These are phyloP conservation scores for Abrus pulchellus DNA, from an alignment of 306 rosid genomes.

Conservation along the genomic window DNA sequence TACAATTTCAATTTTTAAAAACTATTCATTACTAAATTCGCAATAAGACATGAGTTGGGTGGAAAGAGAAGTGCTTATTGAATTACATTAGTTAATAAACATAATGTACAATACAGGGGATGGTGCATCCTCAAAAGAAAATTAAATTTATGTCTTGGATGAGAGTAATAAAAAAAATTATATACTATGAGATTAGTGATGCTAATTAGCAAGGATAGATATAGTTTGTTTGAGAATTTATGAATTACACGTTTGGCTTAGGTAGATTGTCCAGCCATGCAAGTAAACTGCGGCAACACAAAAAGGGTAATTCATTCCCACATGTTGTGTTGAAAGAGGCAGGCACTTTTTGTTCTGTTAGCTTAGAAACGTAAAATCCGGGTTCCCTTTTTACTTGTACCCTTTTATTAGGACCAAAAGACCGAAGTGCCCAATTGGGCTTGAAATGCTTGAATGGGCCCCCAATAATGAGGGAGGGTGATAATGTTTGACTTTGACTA, in stretches of 20 bases:
- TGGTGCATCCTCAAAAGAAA: too few relatives aligned
- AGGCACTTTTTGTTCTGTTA: constrained; percentile 48
- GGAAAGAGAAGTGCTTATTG: too few relatives aligned
- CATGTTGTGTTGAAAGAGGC: constrained; percentile 34
- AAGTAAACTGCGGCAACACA: constrained; percentile 43
- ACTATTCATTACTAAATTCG: too few relatives aligned
- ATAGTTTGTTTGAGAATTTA: not conserved
- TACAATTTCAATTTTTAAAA: too few relatives aligned
- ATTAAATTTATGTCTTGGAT: too few relatives aligned
- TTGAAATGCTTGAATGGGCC: constrained; percentile 17
- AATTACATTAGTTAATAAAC: too few relatives aligned
- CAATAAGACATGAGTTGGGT: too few relatives aligned
- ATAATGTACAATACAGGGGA: too few relatives aligned
- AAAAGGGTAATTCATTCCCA: constrained; percentile 37
- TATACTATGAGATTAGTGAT: not conserved
- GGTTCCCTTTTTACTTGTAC: constrained; percentile 43
- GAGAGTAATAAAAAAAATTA: too few relatives aligned
- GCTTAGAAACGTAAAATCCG: constrained; percentile 60
- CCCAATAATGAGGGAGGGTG: not conserved
- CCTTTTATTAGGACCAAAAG: not conserved
- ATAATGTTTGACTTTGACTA: constrained; percentile 13
- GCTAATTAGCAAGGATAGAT: not conserved
- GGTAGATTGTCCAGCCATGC: constrained; percentile 37
- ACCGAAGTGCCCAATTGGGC: constrained; percentile 42
- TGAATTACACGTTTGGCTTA: not conserved